Evolutionary conservation across 306 rosid genomes (phyloP).

Genomic region (Dalbergia oliveri): DNA sequence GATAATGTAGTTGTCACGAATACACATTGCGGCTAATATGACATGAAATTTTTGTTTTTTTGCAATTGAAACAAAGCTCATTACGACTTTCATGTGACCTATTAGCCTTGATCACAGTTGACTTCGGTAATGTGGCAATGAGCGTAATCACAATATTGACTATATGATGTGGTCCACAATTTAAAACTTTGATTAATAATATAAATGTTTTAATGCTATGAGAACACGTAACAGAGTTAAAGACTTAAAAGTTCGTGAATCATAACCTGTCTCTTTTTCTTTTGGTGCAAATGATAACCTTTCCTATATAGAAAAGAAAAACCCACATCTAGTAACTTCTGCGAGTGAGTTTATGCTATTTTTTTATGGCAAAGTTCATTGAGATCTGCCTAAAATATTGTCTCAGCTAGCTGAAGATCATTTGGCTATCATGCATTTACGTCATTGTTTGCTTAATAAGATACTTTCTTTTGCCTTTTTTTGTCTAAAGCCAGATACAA

Average conservation of each 20-base stretch:
- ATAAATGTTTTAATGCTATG: too few relatives aligned
- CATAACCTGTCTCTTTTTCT: not conserved
- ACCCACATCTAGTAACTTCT: constrained; percentile 35
- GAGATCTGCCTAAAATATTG: constrained; percentile 10
- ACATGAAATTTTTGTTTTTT: too few relatives aligned
- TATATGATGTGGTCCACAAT: too few relatives aligned
- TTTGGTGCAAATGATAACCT: not conserved
- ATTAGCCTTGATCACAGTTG: too few relatives aligned
- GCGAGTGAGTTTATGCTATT: not conserved
- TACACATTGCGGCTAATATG: too few relatives aligned
- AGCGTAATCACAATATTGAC: too few relatives aligned
- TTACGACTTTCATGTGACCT: too few relatives aligned
- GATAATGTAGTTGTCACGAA: too few relatives aligned
- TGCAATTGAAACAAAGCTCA: too few relatives aligned
- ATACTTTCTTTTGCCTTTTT: constrained; percentile 32
- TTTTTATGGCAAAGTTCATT: constrained; percentile 37
- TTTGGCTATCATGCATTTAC: constrained; percentile 25
- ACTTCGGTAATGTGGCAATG: too few relatives aligned
- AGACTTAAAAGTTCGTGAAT: constrained; percentile 39
- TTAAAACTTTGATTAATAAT: too few relatives aligned
- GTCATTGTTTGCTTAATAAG: not conserved
- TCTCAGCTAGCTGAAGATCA: constrained; percentile 36
- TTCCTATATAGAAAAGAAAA: not conserved
- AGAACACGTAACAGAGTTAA: not conserved
- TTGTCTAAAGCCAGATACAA: not conserved